Evolutionary conservation across 257 asterid species (phyloP).

Genomic region (Nicotiana sylvestris): DNA sequence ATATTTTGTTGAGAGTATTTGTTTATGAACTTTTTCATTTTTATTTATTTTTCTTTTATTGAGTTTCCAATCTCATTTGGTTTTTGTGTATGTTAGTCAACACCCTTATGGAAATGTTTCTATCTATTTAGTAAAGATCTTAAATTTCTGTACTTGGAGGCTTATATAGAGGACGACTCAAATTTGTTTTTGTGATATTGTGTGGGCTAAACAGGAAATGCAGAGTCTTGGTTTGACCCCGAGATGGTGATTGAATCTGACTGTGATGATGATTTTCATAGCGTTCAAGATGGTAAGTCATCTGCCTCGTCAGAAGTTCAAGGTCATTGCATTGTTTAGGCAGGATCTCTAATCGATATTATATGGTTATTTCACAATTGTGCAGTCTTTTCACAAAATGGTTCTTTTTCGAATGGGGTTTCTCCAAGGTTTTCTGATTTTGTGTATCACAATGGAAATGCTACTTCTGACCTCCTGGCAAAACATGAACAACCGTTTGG

Average conservation of each 20-base stretch:
- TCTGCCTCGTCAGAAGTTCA: background rate
- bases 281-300: constrained; percentile 83
- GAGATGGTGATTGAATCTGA: constrained; percentile 65
- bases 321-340: background rate
- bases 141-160: background rate
- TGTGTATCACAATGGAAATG: constrained; percentile 14
- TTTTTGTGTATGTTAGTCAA: background rate
- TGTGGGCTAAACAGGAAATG: constrained; percentile 44
- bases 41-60: background rate
- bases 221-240: constrained; percentile 80
- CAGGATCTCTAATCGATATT: background rate
- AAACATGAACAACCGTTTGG: constrained; percentile 17
- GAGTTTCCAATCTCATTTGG: background rate
- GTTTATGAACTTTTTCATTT: background rate
- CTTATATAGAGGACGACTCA: background rate
- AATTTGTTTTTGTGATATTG: background rate
- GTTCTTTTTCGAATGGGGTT: constrained; percentile 57
- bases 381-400: constrained; percentile 79
- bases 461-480: constrained; percentile 4
- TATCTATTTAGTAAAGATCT: constrained; percentile 10
- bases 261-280: constrained; percentile 81
- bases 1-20: background rate
- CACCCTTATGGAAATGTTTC: constrained; percentile 12
- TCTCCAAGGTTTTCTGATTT: constrained; percentile 73
- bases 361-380: constrained; percentile 2